Evolutionary conservation across 1,284 basidiomycete species (phyloP).

Genomic region (Bjerkandera adusta): DNA sequence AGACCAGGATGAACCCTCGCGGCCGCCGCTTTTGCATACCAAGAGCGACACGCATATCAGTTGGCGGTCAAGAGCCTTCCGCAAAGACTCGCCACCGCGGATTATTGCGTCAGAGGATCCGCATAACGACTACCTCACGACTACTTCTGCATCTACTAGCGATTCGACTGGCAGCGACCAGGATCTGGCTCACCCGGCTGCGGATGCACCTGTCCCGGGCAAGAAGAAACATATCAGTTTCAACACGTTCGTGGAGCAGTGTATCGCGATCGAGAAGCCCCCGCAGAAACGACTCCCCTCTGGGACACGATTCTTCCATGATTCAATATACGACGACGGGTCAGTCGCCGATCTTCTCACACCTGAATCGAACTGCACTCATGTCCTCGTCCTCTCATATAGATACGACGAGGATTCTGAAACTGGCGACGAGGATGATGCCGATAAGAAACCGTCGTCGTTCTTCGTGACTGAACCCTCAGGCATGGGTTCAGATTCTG

Average conservation of each 20-base stretch:
- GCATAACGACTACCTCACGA: conserved; percentile 14
- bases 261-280: conserved; percentile 88
- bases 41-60: conserved; percentile 83
- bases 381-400: neutral
- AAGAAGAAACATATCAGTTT: conserved; percentile 91
- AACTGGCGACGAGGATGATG: conserved; percentile 37
- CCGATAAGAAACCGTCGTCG: conserved; percentile 24
- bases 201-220: conserved; percentile 22
- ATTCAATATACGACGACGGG: conserved; percentile 59
- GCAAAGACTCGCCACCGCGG: conserved; percentile 68
- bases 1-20: conserved; percentile 32
- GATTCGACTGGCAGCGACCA: conserved; percentile 32
- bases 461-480: conserved; percentile 33
- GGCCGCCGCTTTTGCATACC: conserved; percentile 70
- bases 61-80: conserved; percentile 51
- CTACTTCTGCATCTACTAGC: conserved; percentile 18
- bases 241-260: conserved; percentile 98
- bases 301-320: conserved; percentile 23
- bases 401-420: conserved; percentile 70
- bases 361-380: conserved; percentile 14
- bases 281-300: conserved; percentile 31
- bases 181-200: conserved; percentile 34
- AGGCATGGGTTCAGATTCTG: conserved; percentile 36
- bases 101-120: conserved; percentile 32
- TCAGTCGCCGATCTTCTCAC: conserved; percentile 34